Conservation (phyloP, 495 filamentous ascomycete species). For the Penicillium pulvis region DNA sequence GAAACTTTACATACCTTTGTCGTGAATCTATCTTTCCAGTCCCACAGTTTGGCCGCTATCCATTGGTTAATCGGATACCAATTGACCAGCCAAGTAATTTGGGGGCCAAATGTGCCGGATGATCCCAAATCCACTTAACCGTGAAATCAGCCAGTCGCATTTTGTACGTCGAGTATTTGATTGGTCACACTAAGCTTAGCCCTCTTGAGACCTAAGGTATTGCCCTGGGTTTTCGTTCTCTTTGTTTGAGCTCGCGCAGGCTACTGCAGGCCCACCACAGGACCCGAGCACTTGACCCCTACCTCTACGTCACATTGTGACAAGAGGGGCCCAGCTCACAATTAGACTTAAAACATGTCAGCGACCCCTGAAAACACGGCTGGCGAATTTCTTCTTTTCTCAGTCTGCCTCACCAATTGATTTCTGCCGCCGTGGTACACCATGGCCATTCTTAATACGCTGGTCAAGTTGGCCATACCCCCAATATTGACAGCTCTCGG, state of each 20-base stretch:
- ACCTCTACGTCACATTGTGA: too few relatives aligned
- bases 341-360: too few relatives aligned
- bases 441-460: neutral
- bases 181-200: neutral
- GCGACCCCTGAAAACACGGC: neutral
- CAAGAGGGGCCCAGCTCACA: too few relatives aligned
- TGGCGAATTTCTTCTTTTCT: neutral
- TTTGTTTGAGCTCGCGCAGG: neutral
- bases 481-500: neutral
- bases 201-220: neutral
- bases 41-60: neutral
- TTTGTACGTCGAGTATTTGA: neutral
- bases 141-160: neutral
- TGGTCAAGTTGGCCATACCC: constrained; percentile 1
- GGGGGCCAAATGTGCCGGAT: neutral
- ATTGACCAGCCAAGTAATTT: neutral
- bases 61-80: neutral
- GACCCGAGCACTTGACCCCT: too few relatives aligned
- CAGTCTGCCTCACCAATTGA: neutral
- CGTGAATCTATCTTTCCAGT: neutral
- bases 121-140: neutral
- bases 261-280: too few relatives aligned
- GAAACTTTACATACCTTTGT: too few relatives aligned
- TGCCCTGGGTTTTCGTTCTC: neutral
- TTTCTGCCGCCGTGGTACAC: neutral